Conservation (phyloP, 2,329 filamentous ascomycete genomes). For the Metarhizium robertsii region DNA sequence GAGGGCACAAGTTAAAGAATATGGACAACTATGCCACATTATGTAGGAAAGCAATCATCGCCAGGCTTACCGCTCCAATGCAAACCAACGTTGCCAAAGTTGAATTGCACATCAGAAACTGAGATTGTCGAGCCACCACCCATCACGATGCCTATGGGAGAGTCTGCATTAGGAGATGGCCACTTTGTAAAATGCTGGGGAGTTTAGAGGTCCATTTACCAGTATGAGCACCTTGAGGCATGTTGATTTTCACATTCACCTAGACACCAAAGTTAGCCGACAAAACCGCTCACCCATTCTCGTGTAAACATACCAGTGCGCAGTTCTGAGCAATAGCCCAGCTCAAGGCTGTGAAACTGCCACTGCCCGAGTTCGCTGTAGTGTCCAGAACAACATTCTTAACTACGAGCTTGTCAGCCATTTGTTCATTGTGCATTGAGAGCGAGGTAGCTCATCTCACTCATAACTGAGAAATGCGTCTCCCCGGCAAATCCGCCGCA, state of each 20-base stretch:
- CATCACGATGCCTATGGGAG: slow-evolving; percentile 3
- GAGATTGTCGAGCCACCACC: slow-evolving; percentile 11
- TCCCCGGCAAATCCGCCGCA: slow-evolving; percentile 10
- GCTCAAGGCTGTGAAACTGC: slow-evolving; percentile 10
- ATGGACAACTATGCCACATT: neutral
- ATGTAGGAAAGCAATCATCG: neutral
- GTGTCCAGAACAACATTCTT: slow-evolving; percentile 13
- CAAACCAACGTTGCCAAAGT: slow-evolving; percentile 11
- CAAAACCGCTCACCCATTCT: too few species aligned
- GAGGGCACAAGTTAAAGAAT: neutral
- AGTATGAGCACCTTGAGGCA: slow-evolving; percentile 16
- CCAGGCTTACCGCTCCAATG: slow-evolving; percentile 10
- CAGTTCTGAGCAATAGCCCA: slow-evolving; percentile 14
- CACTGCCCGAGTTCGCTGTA: slow-evolving; percentile 8
- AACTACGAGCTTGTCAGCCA: slow-evolving; percentile 1
- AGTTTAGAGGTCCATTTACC: slow-evolving; percentile 3
- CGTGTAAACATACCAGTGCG: slow-evolving; percentile 6
- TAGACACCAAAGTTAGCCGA: neutral
- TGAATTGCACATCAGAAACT: slow-evolving; percentile 10
- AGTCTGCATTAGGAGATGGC: too few species aligned
- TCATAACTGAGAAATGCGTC: slow-evolving; percentile 13
- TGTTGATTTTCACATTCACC: slow-evolving; percentile 28
- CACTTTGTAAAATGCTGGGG: too few species aligned
- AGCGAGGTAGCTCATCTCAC: neutral
- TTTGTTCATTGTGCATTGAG: neutral